These are phyloP conservation scores for Xylariaceae sp. DNA, from an alignment of 2,329 filamentous ascomycete species.

Conservation along the genomic window DNA sequence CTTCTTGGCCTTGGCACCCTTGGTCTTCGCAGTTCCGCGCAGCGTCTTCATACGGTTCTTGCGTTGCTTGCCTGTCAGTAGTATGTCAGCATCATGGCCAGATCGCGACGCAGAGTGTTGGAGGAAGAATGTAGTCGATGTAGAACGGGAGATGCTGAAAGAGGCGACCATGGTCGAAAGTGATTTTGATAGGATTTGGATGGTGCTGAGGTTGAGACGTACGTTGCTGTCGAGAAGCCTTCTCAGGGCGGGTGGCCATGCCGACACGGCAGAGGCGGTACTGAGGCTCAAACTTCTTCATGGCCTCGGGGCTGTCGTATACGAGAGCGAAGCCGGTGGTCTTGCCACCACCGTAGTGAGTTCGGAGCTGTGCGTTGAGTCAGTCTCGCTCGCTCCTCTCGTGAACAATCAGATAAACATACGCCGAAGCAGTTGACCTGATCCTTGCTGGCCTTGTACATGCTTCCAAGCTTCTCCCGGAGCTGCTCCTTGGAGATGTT, in stretches of 20 bases:
- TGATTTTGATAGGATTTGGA: neutral
- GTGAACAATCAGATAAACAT: no score
- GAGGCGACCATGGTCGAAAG: neutral
- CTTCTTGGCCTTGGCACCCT: slow-evolving; percentile 94
- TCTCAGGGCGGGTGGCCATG: slow-evolving; percentile 91
- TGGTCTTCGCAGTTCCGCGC: slow-evolving; percentile 96
- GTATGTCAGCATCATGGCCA: neutral
- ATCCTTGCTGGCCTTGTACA: slow-evolving; percentile 99
- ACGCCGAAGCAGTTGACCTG: slow-evolving; percentile 92
- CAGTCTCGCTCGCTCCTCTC: no score
- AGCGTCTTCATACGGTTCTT: slow-evolving; percentile 99
- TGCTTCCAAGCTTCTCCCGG: slow-evolving; percentile 84
- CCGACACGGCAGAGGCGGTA: slow-evolving; percentile 96
- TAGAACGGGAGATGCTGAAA: neutral
- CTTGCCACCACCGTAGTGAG: slow-evolving; percentile 99
- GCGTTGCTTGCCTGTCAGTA: slow-evolving; percentile 88
- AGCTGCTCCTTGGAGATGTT: slow-evolving; percentile 99
- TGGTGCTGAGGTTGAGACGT: slow-evolving; percentile 48
- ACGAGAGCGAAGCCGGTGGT: slow-evolving; percentile 97
- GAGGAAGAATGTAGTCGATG: no score
- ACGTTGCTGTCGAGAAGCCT: slow-evolving; percentile 98
- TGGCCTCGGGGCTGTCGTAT: slow-evolving; percentile 95
- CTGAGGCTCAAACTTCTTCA: slow-evolving; percentile 99
- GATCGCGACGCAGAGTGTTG: slow-evolving; percentile 1
- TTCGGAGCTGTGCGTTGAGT: slow-evolving; percentile 59